Percentiles rank a stretch among this genome's conserved stretches.
These are phyloP conservation scores for Kwoniella dejecticola DNA, from an alignment of 768 basidiomycete genomes.

Conservation along the genomic window DNA sequence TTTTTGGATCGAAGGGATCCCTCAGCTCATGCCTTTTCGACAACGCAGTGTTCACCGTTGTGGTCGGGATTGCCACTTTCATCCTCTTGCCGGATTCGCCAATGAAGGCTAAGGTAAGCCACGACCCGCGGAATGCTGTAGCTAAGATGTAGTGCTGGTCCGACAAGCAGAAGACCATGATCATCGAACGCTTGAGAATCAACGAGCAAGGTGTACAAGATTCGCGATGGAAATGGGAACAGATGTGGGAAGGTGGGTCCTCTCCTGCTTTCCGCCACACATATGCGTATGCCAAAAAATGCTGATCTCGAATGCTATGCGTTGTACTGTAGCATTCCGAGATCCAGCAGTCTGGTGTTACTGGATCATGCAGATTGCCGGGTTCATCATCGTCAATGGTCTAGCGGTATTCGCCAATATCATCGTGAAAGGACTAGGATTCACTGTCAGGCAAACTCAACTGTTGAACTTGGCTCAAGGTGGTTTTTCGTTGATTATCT, in stretches of 20 bases:
- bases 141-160: slow-evolving; percentile 57
- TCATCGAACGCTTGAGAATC: slow-evolving; percentile 62
- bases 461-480: slow-evolving; percentile 58
- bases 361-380: slow-evolving; percentile 60
- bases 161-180: slow-evolving; percentile 59
- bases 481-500: slow-evolving; percentile 53
- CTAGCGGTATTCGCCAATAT: slow-evolving; percentile 63
- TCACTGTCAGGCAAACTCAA: slow-evolving; percentile 61
- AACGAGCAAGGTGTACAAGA: slow-evolving; percentile 64
- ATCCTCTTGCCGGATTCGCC: slow-evolving; percentile 60
- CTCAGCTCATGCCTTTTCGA: slow-evolving; percentile 11
- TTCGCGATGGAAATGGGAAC: slow-evolving; percentile 59
- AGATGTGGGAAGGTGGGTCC: slow-evolving; percentile 56
- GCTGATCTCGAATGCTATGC: neutral
- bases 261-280: neutral
- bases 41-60: slow-evolving; percentile 57
- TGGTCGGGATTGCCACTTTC: slow-evolving; percentile 61
- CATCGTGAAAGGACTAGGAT: slow-evolving; percentile 60
- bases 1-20: neutral
- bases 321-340: slow-evolving; percentile 49
- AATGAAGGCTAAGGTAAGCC: slow-evolving; percentile 36
- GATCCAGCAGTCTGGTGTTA: slow-evolving; percentile 62
- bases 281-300: neutral
- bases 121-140: neutral
- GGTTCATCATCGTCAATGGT: slow-evolving; percentile 61